Evolutionary conservation across 2,329 filamentous ascomycete genomes (phyloP), one percentile per base, ranked within the genome.

Genomic region (Niveomyces coronatus): DNA sequence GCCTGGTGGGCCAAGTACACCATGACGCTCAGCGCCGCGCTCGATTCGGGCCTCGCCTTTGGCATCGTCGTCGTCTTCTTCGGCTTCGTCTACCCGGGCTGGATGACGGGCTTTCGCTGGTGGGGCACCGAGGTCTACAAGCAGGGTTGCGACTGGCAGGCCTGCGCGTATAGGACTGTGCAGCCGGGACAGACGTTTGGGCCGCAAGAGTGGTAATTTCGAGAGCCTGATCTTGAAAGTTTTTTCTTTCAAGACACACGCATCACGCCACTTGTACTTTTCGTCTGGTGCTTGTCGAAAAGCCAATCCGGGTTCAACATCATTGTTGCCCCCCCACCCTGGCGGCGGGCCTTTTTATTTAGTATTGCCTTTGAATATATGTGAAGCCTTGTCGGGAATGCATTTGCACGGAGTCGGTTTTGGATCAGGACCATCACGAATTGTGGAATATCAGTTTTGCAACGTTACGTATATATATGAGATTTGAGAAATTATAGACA

Each of bases 1-100:
- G 78, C 75, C 2, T 94, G 86, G 86, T 93, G 86, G 86, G 77
- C 76, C 33, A 91, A 93, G 60, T 93, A 93, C 57, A 89, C 84
- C 28, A 91, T 93, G 84, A 88, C 85, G 4, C 65, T 93, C 37
- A 85, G 80, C 41, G 85, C 85, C 0, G 86, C 84, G 2, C 67
- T 93, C 39, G 86, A 93, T 54, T 87, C 82, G 1, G 85, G 85
- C 1, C 64, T 93, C 15, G 85, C 86, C 1, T 84, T 88, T 50
- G 83, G 83, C 19, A 79, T 91, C 24, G 78, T 93, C 9, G 73
- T 89, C 4, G 79, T 91, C 18, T 93, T 93, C 55, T 89, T 94
- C 50, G 83, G 78, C 1, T 82, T 93, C 47, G 71, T 91, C n/a
- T 89, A 87, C 53, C 82, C 85, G 0, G 83, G 83, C 0, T 75